These are phyloP conservation scores for Artemisia annua DNA, from an alignment of 129 eudicot species.

Conservation along the genomic window DNA sequence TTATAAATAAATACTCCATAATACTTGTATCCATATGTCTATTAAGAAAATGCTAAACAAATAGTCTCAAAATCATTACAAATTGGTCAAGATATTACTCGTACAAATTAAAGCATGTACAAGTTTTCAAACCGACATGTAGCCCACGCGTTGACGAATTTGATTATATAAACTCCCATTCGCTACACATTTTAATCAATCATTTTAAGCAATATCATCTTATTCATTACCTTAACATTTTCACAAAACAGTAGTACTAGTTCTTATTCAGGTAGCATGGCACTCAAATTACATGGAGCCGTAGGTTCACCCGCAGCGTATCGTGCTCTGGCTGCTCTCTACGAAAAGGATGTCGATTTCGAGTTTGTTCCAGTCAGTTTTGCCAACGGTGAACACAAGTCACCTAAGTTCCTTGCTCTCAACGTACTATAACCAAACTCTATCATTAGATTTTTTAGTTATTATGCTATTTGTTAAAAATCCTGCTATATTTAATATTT, in stretches of 20 bases:
- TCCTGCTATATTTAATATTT: background rate
- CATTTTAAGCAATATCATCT: background rate
- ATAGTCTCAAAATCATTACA: too few species aligned
- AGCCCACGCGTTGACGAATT: too few species aligned
- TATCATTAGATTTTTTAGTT: background rate
- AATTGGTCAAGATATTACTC: too few species aligned
- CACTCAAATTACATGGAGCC: constrained; percentile 42
- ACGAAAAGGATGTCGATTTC: constrained; percentile 43
- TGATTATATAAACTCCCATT: background rate
- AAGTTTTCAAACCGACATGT: too few species aligned
- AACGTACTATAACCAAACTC: constrained; percentile 29
- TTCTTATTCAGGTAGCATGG: constrained; percentile 20
- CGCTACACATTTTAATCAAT: background rate
- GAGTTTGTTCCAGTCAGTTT: constrained; percentile 42
- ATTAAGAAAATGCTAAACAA: too few species aligned
- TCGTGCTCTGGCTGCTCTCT: constrained; percentile 43
- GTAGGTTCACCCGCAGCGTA: constrained; percentile 38
- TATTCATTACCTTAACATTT: too few species aligned
- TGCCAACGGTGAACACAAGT: constrained; percentile 30
- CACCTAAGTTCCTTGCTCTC: constrained; percentile 38
- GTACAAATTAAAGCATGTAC: too few species aligned
- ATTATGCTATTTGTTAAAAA: background rate
- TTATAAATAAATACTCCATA: too few species aligned
- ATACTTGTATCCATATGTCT: too few species aligned
- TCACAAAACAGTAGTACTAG: background rate